phyloP scores from a whole-genome alignment of 2,329 filamentous ascomycete genomes.

The Phialocephala subalpina region DNA sequence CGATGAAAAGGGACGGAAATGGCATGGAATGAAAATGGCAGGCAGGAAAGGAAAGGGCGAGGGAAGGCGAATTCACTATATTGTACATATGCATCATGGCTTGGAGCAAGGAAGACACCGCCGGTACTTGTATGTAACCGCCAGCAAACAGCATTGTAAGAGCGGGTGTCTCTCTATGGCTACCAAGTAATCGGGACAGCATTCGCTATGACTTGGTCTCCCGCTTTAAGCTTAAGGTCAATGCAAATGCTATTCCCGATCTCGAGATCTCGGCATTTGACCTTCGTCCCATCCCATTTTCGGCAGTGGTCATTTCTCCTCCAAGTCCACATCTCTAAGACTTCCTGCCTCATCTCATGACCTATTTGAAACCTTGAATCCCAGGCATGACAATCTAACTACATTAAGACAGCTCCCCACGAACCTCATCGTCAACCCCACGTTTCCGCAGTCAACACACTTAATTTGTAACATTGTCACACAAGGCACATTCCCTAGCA shows the following conservation, averaged over 20 bases:
- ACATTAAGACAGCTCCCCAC: neutral
- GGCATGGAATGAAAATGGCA: conserved; percentile 6
- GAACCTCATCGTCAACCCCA: conserved; percentile 1
- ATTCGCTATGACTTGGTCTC: neutral
- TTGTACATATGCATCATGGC: conserved; percentile 12
- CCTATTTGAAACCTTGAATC: neutral
- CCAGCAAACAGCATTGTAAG: neutral
- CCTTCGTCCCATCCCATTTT: neutral
- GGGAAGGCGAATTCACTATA: neutral
- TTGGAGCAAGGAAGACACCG: neutral
- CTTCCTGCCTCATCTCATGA: neutral
- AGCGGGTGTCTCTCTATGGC: neutral
- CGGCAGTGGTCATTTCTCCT: conserved; percentile 4
- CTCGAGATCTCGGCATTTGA: conserved; percentile 1
- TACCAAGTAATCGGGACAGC: neutral
- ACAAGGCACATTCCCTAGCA: neutral
- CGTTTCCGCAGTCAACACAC: neutral
- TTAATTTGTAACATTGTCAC: neutral
- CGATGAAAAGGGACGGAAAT: conserved; percentile 5
- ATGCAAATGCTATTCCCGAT: neutral
- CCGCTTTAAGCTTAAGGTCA: conserved; percentile 1
- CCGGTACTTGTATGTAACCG: neutral
- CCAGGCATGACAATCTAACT: neutral
- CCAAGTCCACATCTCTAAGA: neutral
- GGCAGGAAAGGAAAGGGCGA: neutral